Conservation (phyloP, 2,329 filamentous ascomycete species). For the Xylariaceae sp. region DNA sequence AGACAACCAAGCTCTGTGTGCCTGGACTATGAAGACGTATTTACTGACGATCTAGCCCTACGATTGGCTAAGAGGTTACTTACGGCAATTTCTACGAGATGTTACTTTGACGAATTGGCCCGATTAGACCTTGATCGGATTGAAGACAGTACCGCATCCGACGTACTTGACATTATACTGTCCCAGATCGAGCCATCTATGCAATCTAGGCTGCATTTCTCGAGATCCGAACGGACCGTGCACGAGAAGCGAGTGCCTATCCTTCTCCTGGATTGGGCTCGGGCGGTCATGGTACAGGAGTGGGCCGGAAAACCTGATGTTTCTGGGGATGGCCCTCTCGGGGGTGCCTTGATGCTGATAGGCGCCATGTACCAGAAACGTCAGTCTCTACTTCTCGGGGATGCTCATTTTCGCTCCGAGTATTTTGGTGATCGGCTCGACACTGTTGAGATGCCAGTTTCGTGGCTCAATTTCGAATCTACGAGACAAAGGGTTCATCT, state of each 20-base stretch:
- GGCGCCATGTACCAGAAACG: conserved; percentile 65
- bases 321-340: conserved; percentile 65
- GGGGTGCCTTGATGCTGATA: conserved; percentile 72
- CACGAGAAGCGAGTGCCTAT: conserved; percentile 56
- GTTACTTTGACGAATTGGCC: conserved; percentile 46
- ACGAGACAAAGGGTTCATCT: conserved; percentile 67
- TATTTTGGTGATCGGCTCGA: conserved; percentile 76
- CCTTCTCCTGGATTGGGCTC: conserved; percentile 65
- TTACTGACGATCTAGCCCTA: conserved; percentile 57
- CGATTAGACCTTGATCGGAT: conserved; percentile 33
- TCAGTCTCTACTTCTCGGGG: conserved; percentile 59
- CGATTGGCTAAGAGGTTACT: conserved; percentile 57
- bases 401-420: conserved; percentile 69
- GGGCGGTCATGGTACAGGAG: conserved; percentile 69
- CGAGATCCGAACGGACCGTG: conserved; percentile 46
- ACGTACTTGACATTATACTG: conserved; percentile 47
- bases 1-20: conserved; percentile 48
- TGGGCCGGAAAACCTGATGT: conserved; percentile 77
- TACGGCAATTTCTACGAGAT: conserved; percentile 50
- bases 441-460: conserved; percentile 66
- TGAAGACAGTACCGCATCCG: conserved; percentile 31
- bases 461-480: conserved; percentile 61
- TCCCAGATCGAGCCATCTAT: conserved; percentile 52
- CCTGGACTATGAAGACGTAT: conserved; percentile 59
- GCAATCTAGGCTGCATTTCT: conserved; percentile 45